Conservation (phyloP, 148 eudicot species). For the Amaranthus hypochondriacus region DNA sequence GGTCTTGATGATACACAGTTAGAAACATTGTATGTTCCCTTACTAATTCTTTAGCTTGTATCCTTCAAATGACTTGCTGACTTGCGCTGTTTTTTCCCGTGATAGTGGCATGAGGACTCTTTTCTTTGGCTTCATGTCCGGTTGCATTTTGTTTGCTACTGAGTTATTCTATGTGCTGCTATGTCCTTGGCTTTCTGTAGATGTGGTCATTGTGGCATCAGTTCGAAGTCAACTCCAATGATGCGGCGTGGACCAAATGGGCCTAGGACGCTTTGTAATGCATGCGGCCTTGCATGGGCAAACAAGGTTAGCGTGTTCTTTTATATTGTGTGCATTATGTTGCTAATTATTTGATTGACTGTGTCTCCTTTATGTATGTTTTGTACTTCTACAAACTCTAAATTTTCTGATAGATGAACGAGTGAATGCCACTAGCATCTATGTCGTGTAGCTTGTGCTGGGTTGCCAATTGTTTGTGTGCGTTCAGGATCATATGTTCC, state of each 20-base stretch:
- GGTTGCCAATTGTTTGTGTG: not conserved
- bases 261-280: slow-evolving; percentile 88
- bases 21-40: slow-evolving; percentile 39
- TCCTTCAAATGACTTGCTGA: not conserved
- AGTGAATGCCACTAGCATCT: not conserved
- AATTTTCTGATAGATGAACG: not conserved
- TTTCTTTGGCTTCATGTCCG: not conserved
- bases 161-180: not conserved
- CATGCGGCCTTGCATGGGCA: slow-evolving; percentile 86
- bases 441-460: not conserved
- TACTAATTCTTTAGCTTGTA: not conserved
- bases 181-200: slow-evolving; percentile 21
- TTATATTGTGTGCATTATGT: slow-evolving; percentile 1
- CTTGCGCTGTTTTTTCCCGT: not conserved
- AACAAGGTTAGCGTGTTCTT: slow-evolving; percentile 46
- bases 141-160: slow-evolving; percentile 2
- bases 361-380: not conserved
- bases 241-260: slow-evolving; percentile 92
- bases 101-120: not conserved
- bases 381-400: not conserved
- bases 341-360: not conserved
- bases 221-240: slow-evolving; percentile 63
- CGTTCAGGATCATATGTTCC: not conserved
- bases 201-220: slow-evolving; percentile 61
- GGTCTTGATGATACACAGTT: slow-evolving; percentile 43